Conservation (phyloP, 148 eudicot genomes). For the Camellia lanceoleosa region DNA sequence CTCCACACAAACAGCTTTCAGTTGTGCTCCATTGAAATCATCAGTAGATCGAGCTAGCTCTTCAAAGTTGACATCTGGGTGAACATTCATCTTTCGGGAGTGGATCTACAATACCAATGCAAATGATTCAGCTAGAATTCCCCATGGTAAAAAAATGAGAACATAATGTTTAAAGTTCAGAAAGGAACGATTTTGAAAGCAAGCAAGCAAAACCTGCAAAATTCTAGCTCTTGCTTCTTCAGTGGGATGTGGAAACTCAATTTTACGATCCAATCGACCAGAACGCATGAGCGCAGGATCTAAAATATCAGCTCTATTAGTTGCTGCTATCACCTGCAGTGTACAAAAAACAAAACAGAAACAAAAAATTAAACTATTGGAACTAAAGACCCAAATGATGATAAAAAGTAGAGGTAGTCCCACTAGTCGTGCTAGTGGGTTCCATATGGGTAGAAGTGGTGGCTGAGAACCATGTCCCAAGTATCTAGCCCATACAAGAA, state of each 20-base stretch:
- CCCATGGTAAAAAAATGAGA: not conserved
- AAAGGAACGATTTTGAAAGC: not conserved
- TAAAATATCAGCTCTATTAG: constrained; percentile 91
- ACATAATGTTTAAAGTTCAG: not conserved
- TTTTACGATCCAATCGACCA: constrained; percentile 96
- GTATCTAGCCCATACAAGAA: not conserved
- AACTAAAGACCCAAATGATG: not conserved
- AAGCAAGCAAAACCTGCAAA: constrained; percentile 52
- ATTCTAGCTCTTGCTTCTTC: constrained; percentile 98
- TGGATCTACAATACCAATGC: constrained; percentile 56
- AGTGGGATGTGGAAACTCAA: constrained; percentile 98
- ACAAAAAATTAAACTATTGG: not conserved
- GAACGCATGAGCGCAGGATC: constrained; percentile 98
- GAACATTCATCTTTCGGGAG: constrained; percentile 96
- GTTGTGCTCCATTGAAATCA: constrained; percentile 93
- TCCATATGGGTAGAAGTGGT: not conserved
- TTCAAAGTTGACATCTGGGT: constrained; percentile 96
- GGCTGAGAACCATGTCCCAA: not conserved
- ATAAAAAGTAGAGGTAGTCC: not conserved
- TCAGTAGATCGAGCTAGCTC: constrained; percentile 95
- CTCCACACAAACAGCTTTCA: constrained; percentile 98
- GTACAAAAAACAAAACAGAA: not conserved
- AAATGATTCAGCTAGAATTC: not conserved
- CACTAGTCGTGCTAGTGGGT: too few relatives aligned
- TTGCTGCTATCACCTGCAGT: constrained; percentile 88